Conservation (phyloP, 106 monocot genomes). For the Allium sativum region DNA sequence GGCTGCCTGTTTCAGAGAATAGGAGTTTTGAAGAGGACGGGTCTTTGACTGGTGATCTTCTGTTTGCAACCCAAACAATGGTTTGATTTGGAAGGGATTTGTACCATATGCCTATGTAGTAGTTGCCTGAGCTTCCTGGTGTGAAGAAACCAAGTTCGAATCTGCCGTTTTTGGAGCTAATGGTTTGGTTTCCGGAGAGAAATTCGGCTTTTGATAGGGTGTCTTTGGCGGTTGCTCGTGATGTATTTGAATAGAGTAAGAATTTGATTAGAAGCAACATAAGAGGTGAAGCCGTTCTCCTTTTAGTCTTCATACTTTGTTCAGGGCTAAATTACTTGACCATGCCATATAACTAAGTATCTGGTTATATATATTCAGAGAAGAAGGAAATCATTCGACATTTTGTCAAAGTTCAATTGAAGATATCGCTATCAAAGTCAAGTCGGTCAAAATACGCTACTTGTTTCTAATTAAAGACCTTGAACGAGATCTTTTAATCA, state of each 20-base stretch:
- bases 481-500: too few species aligned
- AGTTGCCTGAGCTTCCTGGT: conserved; percentile 1
- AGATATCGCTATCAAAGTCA: too few species aligned
- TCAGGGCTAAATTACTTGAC: too few species aligned
- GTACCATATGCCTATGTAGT: conserved; percentile 13
- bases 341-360: too few species aligned
- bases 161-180: background rate
- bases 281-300: background rate
- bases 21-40: background rate
- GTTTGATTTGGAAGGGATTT: background rate
- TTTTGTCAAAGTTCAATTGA: too few species aligned
- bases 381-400: too few species aligned
- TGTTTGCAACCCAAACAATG: conserved; percentile 3
- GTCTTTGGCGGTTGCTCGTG: background rate
- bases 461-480: too few species aligned
- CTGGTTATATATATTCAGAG: too few species aligned
- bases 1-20: background rate
- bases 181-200: conserved; percentile 2
- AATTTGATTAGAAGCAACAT: background rate
- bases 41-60: background rate
- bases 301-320: background rate
- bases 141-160: conserved; percentile 11
- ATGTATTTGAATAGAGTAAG: background rate
- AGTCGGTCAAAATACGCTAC: too few species aligned
- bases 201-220: background rate